A percentile compares a stretch with the other conserved stretches of the same genome.
Conservation (phyloP, 73 alveolate species). For the Tetrahymena elliotti region DNA sequence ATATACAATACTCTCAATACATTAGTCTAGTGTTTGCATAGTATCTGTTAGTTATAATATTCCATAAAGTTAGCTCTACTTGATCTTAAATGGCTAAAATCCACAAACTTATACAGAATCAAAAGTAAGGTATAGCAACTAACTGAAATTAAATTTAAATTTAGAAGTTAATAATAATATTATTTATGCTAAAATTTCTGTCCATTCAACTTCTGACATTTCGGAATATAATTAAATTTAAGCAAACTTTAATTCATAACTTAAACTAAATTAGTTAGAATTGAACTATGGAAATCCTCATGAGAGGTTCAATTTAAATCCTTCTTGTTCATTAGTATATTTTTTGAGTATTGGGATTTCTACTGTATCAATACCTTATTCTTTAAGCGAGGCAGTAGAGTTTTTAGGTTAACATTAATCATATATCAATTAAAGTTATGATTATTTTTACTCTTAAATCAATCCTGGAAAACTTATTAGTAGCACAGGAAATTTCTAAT, state of each 20-base stretch:
- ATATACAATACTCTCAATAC: background rate
- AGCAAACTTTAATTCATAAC: background rate
- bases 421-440: background rate
- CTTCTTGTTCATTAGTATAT: background rate
- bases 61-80: background rate
- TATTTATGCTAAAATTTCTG: background rate
- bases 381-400: background rate
- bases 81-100: background rate
- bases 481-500: too few species aligned
- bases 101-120: too few species aligned
- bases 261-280: background rate
- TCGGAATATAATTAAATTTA: too few species aligned
- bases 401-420: background rate
- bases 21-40: background rate
- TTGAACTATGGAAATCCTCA: background rate
- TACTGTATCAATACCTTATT: background rate
- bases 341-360: background rate
- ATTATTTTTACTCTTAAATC: background rate
- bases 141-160: too few species aligned
- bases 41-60: background rate
- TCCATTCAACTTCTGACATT: too few species aligned
- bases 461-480: background rate
- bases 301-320: background rate
- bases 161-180: too few species aligned
- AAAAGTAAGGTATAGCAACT: background rate